Base-by-base conservation (phyloP, 345 rosid genomes). In the Bruguiera gymnorhiza region DNA sequence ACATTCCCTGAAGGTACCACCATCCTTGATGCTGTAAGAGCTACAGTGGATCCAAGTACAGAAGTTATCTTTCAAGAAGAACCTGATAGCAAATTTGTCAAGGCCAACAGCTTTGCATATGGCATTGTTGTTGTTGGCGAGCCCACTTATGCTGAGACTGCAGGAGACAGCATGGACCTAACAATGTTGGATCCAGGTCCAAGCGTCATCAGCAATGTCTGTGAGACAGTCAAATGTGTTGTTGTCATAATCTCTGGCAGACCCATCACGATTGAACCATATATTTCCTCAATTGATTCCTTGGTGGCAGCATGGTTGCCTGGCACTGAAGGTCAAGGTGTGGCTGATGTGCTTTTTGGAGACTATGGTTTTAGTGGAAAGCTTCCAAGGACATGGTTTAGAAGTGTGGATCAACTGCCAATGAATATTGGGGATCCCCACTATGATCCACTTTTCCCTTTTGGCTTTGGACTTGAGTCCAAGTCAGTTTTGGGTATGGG, bases 271-370 rank as follows among this genome's bases (percentile, higher is more conserved):
- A 75, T 75, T 26, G 70, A 69, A 36, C 74, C 78, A 6, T 75
- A 75, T 26, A 50, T 75, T 58, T 63, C 70, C 50, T 55, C 60
- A 13, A 69, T 75, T 26, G 70, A 75, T 63, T 69, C 78, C 37
- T 34, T 75, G n/a, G 73, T 75, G 43, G 78, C 74, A 5, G 73
- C 73, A 32, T 75, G 78, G 78, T 64, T 75, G 60, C 78, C 78
- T 32, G 78, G 78, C 36, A 63, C 70, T 8, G 78, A 75, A 48
- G 78, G 70, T 57, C 73, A 75, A 63, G 78, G 78, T 4, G 62
- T 75, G 32, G 36, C 61, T n/a, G 73, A 75, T 69, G 78, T 69
- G 65, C 73, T 75, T 21, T 75, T 63, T 18, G 78, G 78, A 69
- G 78, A 75, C 60, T 26, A 75, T 36, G 70, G 69, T 24, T 75